Evolutionary conservation across 495 filamentous ascomycete species (phyloP).

Genomic region (Clavariopsis aquatica): DNA sequence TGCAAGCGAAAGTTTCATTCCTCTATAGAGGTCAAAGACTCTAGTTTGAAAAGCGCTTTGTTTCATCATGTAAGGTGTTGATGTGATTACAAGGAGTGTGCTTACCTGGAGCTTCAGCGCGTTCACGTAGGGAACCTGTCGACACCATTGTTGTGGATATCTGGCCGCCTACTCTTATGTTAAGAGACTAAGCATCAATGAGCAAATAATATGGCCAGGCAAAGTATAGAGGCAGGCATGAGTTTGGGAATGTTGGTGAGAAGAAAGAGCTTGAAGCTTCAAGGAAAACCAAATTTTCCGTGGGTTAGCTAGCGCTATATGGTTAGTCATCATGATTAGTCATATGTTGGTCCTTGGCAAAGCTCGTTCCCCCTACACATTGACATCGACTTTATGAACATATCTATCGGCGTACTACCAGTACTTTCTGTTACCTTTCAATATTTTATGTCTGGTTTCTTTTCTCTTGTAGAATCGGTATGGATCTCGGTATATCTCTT

Average conservation of each 20-base stretch:
- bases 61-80: slow-evolving; percentile 59
- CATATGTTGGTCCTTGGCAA: not conserved
- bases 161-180: not conserved
- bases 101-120: slow-evolving; percentile 12
- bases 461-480: too few relatives aligned
- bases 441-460: too few relatives aligned
- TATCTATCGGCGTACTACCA: too few relatives aligned
- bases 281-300: slow-evolving; percentile 22
- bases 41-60: slow-evolving; percentile 86
- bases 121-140: not conserved
- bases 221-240: too few relatives aligned
- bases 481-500: not conserved
- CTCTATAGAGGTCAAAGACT: slow-evolving; percentile 93
- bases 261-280: slow-evolving; percentile 7
- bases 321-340: slow-evolving; percentile 7
- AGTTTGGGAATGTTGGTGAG: not conserved
- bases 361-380: not conserved
- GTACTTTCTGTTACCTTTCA: too few relatives aligned
- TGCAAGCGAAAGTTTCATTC: slow-evolving; percentile 95
- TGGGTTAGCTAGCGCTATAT: slow-evolving; percentile 2
- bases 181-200: not conserved
- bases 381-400: too few relatives aligned
- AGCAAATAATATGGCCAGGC: not conserved
- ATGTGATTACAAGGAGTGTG: not conserved
- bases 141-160: not conserved